phyloP scores from a whole-genome alignment of 192 early-diverging fungal species.

The Linnemannia schmuckeri region DNA sequence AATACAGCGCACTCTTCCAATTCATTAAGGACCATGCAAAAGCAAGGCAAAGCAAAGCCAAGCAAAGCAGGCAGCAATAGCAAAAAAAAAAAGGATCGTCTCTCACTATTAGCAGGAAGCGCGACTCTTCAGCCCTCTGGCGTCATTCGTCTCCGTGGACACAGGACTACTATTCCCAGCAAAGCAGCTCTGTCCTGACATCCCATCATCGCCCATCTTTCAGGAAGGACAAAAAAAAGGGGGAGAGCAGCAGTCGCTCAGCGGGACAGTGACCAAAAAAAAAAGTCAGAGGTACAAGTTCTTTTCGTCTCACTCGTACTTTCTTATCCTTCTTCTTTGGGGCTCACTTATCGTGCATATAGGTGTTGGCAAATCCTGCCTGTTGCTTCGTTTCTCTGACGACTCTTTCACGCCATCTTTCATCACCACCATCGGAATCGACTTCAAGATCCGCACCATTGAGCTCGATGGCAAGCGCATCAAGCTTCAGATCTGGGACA shows the following conservation, averaged over 20 bases:
- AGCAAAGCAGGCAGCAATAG: neutral
- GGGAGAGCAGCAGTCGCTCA: neutral
- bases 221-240: neutral
- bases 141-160: conserved; percentile 5
- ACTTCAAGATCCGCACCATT: conserved; percentile 99
- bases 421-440: conserved; percentile 99
- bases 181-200: neutral
- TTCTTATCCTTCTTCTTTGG: neutral
- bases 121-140: neutral
- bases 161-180: neutral
- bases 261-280: neutral
- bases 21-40: neutral
- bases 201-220: neutral
- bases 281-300: neutral
- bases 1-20: neutral
- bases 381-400: conserved; percentile 97
- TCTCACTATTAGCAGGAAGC: neutral
- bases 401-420: conserved; percentile 99
- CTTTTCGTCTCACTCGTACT: neutral
- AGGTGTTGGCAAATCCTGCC: conserved; percentile 98
- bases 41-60: neutral
- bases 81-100: neutral
- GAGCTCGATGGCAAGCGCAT: conserved; percentile 99
- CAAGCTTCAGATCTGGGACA: conserved; percentile 99
- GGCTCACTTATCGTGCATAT: neutral